Evolutionary conservation across 169 alveolate species (phyloP).

Genomic region (Cryptosporidium sp.): DNA sequence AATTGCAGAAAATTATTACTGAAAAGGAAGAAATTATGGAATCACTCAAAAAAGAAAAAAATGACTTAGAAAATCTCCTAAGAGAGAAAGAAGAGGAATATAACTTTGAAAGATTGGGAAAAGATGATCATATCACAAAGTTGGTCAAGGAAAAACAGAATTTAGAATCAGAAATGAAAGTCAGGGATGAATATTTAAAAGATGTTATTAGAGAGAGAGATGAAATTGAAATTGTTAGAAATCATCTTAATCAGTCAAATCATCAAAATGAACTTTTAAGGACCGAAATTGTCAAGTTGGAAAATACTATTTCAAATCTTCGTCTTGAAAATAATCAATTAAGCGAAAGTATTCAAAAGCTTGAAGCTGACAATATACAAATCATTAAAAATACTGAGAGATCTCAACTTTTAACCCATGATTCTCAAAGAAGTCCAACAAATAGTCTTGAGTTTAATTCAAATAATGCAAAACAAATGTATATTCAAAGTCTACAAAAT

Average conservation of each 20-base stretch:
- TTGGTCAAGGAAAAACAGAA: not conserved
- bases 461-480: slow-evolving; percentile 31
- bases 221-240: not conserved
- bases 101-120: not conserved
- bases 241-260: not conserved
- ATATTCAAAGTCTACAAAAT: slow-evolving; percentile 60
- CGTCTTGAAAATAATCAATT: not conserved
- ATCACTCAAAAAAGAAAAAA: slow-evolving; percentile 1
- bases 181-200: not conserved
- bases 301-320: not conserved
- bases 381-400: not conserved
- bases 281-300: not conserved
- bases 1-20: slow-evolving; percentile 2
- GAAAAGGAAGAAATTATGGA: slow-evolving; percentile 1
- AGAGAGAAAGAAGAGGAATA: slow-evolving; percentile 19
- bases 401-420: no score
- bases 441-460: slow-evolving; percentile 13
- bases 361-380: not conserved
- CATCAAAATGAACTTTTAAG: not conserved
- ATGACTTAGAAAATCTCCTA: not conserved
- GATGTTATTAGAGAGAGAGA: not conserved
- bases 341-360: slow-evolving; percentile 25
- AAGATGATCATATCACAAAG: not conserved
- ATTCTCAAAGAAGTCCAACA: not conserved
- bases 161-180: not conserved